Base-by-base conservation (phyloP, 2,329 filamentous ascomycete species). In the Cladosporium sp. region DNA sequence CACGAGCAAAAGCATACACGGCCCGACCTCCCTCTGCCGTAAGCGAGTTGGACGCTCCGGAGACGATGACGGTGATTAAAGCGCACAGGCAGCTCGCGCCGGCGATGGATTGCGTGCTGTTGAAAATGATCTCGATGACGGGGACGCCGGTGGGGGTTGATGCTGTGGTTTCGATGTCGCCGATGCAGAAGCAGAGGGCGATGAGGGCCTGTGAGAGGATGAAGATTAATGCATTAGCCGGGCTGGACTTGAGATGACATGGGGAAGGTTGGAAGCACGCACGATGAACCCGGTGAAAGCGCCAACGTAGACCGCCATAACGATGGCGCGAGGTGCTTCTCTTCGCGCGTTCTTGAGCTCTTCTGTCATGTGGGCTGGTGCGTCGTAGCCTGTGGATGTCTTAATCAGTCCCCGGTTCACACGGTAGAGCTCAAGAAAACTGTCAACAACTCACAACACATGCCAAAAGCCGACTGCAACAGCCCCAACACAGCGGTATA, bases 401-500 rank as follows among this genome's bases (percentile, higher is more conserved):
- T n/a, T n/a, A n/a, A n/a, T n/a, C n/a, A n/a, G n/a, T n/a, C n/a
- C n/a, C n/a, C n/a, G n/a, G n/a, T n/a, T n/a, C n/a, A n/a, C n/a
- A n/a, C n/a, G n/a, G n/a, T n/a, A n/a, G n/a, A n/a, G n/a, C n/a
- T n/a, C n/a, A n/a, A n/a, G n/a, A n/a, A n/a, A n/a, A n/a, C n/a
- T n/a, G n/a, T n/a, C n/a, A n/a, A n/a, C 1, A 7, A 29, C 41
- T 32, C 15, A 43, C 73, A 75, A 60, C 75, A 78, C 76, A 80
- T 78, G 24, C 76, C 77, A 51, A 80, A 80, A 1, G 73, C 74
- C 38, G 74, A 71, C 56, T 81, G 77, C 5, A 81, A 58, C 11
- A 81, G 71, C 2, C 78, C 79, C 17, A 82, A 64, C 24, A 80
- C 73, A 0, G 76, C 74, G 4, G 74, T 70, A 64, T 80, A 80